Evolutionary conservation across 208 protist species (phyloP), one percentile per base, ranked within the genome.

Genomic region (Perkinsela sp.): DNA sequence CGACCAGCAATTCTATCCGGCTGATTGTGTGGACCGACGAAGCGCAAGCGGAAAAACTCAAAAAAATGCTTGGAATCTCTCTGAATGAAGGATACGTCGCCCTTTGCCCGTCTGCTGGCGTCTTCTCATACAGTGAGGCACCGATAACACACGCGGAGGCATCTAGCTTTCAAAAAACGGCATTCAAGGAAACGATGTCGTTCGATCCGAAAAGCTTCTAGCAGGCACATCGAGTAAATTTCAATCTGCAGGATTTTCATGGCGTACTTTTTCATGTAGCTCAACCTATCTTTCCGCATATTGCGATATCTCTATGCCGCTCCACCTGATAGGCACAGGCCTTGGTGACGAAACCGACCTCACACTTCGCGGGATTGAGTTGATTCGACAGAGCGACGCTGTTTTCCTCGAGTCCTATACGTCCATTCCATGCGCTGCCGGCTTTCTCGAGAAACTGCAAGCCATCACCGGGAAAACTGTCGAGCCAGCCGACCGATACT

Each of bases 321-420:
- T 96, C 29, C 89, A 95, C 66, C 69, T 99, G 22, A 80, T 99
- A 66, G 96, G 96, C 0, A 69, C 98, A 0, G 96, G 96, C 1
- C 82, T 99, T 30, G 92, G 93, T 2, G 93, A 97, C 85, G 92
- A 92, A 31, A 86, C 91, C 30, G 97, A 99, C 76, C 96, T 99
- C 73, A 98, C 96, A 1, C 68, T 98, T 1, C 85, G 88, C 66
- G 97, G 95, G 15, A 82, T 98, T 22, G 84, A 97, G 69, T 81
- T 83, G 0, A 88, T 99, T 0, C 79, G 89, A 66, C 72, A 74
- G 29, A 95, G 93, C 32, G 80, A 84, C 66, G 75, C 81, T 67
- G 87, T 99, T 0, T 99, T 91, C 72, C 82, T 99, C 29, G 97
- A 99, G 76, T 77, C 81, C 1, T 99, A 99, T 81, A 99, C 97